Percentiles rank a stretch among this genome's conserved stretches.
phyloP scores from a whole-genome alignment of 78 protist species.

The Cavenderia fasciculata region DNA sequence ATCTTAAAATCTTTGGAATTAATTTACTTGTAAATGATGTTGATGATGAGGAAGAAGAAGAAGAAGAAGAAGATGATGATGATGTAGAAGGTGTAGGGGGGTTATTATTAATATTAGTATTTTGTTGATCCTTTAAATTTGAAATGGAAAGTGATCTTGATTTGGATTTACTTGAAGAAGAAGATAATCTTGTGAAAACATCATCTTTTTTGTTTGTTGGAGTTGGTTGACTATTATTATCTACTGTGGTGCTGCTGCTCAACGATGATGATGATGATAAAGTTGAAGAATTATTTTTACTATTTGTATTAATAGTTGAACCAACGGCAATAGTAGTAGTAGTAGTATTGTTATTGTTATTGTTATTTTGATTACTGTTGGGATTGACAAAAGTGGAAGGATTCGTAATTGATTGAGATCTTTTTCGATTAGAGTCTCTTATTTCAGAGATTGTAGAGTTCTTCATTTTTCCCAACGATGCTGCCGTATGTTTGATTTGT shows the following conservation, averaged over 20 bases:
- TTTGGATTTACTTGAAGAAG: conserved; percentile 44
- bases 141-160: conserved; percentile 61
- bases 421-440: background rate
- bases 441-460: background rate
- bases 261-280: background rate
- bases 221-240: background rate
- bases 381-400: too few species aligned
- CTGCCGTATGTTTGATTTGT: conserved; percentile 52
- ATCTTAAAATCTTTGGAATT: conserved; percentile 3
- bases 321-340: background rate
- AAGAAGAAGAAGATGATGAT: conserved; percentile 1
- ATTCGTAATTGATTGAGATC: conserved; percentile 46
- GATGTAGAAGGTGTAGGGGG: background rate
- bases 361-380: background rate
- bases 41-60: background rate
- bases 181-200: conserved; percentile 60
- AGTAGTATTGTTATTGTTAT: background rate
- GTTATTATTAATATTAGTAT: background rate
- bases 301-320: background rate
- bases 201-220: conserved; percentile 46
- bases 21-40: background rate
- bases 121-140: background rate
- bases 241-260: background rate
- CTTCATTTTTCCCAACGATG: conserved; percentile 51
- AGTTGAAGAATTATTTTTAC: background rate